These are phyloP conservation scores for Argentina anserina DNA, from an alignment of 306 rosid genomes.

Conservation along the genomic window DNA sequence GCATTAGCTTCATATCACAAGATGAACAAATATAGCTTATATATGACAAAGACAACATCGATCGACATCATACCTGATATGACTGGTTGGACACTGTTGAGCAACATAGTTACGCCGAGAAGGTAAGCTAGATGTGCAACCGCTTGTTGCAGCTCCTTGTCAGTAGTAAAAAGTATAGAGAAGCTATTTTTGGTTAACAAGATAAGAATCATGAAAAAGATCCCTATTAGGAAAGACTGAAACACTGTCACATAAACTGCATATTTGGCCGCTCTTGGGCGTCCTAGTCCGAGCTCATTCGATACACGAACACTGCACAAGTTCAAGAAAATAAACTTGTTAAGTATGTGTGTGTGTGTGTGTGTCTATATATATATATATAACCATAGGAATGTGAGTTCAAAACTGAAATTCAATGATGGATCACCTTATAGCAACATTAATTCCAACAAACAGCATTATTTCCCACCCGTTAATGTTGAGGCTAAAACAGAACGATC, in stretches of 20 bases:
- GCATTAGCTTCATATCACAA: not conserved
- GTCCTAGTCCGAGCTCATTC: constrained; percentile 46
- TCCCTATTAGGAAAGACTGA: constrained; percentile 39
- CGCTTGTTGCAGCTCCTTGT: constrained; percentile 20
- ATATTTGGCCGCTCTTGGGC: constrained; percentile 55
- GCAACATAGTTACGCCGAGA: constrained; percentile 28
- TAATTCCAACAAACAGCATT: constrained; percentile 33
- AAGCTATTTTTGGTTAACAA: constrained; percentile 24
- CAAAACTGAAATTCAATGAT: not conserved
- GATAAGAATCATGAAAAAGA: constrained; percentile 27
- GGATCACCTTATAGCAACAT: constrained; percentile 29
- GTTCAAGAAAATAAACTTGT: not conserved
- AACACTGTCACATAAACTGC: constrained; percentile 37
- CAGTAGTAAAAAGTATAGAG: constrained; percentile 30
- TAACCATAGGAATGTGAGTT: not conserved
- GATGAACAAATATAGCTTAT: not conserved
- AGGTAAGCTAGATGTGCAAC: constrained; percentile 31
- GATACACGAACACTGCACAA: constrained; percentile 52
- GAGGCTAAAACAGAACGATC: constrained; percentile 4
- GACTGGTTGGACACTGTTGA: constrained; percentile 86
- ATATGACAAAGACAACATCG: not conserved
- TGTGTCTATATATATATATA: not conserved
- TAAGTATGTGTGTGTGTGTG: too few species aligned
- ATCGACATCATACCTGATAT: constrained; percentile 58
- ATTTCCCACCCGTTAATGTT: constrained; percentile 29